Evolutionary conservation across 2,329 filamentous ascomycete species (phyloP).

Genomic region (Colletotrichum orchidophilum): DNA sequence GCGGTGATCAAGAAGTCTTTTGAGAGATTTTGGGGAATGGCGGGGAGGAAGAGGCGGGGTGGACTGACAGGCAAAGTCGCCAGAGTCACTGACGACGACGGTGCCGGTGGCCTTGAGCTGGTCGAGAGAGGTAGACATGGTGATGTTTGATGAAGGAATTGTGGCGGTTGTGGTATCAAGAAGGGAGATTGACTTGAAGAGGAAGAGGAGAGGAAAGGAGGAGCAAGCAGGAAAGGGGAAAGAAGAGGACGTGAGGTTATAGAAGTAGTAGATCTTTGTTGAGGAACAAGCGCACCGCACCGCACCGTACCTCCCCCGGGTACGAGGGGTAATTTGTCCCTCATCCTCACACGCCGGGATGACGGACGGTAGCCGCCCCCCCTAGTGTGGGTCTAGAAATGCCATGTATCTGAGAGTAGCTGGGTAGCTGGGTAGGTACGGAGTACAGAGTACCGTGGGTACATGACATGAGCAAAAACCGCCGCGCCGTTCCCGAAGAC

Average conservation of each 20-base stretch:
- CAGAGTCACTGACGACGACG: slow-evolving; percentile 96
- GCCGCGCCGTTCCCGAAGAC: not conserved
- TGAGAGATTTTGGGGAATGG: slow-evolving; percentile 11
- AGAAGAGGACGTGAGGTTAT: slow-evolving; percentile 18
- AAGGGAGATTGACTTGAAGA: slow-evolving; percentile 1
- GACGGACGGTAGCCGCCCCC: not conserved
- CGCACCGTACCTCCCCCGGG: not conserved
- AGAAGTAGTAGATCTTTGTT: slow-evolving; percentile 25
- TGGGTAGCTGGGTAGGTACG: no score
- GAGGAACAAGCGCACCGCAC: slow-evolving; percentile 4
- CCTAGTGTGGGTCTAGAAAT: not conserved
- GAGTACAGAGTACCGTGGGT: not conserved
- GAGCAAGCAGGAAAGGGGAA: slow-evolving; percentile 9
- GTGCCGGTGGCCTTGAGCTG: slow-evolving; percentile 98
- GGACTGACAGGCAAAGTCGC: slow-evolving; percentile 81
- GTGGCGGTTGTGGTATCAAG: slow-evolving; percentile 18
- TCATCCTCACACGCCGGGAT: slow-evolving; percentile 5
- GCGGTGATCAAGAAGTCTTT: not conserved
- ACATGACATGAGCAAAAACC: not conserved
- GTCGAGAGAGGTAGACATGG: slow-evolving; percentile 90
- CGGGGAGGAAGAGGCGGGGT: slow-evolving; percentile 19
- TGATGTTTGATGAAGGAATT: slow-evolving; percentile 23
- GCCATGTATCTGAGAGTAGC: not conserved
- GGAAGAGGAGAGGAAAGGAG: not conserved
- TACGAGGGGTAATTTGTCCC: slow-evolving; percentile 20